Percentiles rank a stretch among this genome's conserved stretches.
phyloP scores from a whole-genome alignment of 202 grass and related monocot species.

The Eragrostis tef region DNA sequence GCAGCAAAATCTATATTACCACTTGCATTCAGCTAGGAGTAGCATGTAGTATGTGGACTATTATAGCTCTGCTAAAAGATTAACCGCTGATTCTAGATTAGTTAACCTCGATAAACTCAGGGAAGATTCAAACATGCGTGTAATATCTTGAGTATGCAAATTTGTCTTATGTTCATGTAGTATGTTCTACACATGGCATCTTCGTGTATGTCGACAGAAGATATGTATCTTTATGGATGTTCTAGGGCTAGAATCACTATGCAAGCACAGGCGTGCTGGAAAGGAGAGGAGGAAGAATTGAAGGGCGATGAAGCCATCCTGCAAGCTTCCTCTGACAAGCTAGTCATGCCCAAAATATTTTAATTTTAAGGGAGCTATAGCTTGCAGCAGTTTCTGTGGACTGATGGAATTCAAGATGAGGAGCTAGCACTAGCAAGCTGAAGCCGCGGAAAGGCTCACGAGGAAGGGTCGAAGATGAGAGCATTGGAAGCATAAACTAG shows the following conservation, averaged over 20 bases:
- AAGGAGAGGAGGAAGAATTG: neutral
- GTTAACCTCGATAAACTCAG: neutral
- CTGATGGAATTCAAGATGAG: neutral
- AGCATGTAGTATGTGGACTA: neutral
- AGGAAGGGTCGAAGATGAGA: conserved; percentile 25
- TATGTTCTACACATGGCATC: neutral
- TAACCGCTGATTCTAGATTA: neutral
- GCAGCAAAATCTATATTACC: too few species aligned
- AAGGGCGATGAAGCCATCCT: neutral
- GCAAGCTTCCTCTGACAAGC: neutral
- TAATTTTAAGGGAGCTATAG: neutral
- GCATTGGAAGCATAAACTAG: conserved; percentile 49
- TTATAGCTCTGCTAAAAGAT: neutral
- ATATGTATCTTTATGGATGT: neutral
- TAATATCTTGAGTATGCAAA: neutral
- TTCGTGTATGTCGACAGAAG: neutral
- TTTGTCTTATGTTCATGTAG: neutral
- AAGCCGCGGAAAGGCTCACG: conserved; percentile 13
- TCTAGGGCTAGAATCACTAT: neutral
- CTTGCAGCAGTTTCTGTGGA: too few species aligned
- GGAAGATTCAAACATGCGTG: neutral
- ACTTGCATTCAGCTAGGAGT: neutral
- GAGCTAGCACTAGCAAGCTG: neutral
- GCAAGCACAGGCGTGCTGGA: neutral
- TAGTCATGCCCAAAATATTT: neutral